Conservation (phyloP, 75 land plant genomes). For the Selaginella tamariscina region DNA sequence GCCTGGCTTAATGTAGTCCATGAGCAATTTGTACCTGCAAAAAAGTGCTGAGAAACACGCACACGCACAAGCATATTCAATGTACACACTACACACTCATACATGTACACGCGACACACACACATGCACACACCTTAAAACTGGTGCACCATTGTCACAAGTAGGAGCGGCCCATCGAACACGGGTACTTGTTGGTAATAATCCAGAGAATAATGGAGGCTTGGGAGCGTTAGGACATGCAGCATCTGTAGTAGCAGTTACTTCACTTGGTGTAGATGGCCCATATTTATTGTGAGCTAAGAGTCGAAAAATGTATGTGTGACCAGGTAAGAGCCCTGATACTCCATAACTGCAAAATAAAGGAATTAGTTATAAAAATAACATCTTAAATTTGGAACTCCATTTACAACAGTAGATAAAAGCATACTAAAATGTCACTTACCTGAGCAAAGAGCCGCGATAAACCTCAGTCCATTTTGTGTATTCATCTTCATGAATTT, state of each 20-base stretch:
- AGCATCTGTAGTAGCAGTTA: constrained; percentile 3
- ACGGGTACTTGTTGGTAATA: constrained; percentile 14
- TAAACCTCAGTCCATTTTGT: constrained; percentile 13
- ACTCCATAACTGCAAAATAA: constrained; percentile 7
- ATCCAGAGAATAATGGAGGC: constrained; percentile 4
- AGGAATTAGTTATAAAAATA: neutral
- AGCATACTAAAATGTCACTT: too few relatives aligned
- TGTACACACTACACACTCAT: neutral
- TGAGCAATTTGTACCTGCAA: constrained; percentile 17
- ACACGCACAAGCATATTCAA: too few relatives aligned
- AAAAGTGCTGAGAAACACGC: too few relatives aligned
- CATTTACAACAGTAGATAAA: too few relatives aligned
- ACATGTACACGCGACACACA: neutral
- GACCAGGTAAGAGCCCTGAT: constrained; percentile 14
- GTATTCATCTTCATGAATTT: neutral
- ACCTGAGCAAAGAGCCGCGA: constrained; percentile 9
- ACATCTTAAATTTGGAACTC: too few relatives aligned
- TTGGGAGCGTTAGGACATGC: constrained; percentile 14
- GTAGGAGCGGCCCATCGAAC: constrained; percentile 16
- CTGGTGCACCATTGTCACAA: constrained; percentile 17
- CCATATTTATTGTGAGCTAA: constrained; percentile 16
- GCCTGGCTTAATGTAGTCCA: constrained; percentile 16
- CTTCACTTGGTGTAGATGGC: constrained; percentile 15
- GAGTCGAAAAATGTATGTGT: constrained; percentile 14
- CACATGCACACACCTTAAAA: constrained; percentile 7